Evolutionary conservation across 1,284 basidiomycete species (phyloP).

Genomic region (Pyrrhoderma lamaoense): DNA sequence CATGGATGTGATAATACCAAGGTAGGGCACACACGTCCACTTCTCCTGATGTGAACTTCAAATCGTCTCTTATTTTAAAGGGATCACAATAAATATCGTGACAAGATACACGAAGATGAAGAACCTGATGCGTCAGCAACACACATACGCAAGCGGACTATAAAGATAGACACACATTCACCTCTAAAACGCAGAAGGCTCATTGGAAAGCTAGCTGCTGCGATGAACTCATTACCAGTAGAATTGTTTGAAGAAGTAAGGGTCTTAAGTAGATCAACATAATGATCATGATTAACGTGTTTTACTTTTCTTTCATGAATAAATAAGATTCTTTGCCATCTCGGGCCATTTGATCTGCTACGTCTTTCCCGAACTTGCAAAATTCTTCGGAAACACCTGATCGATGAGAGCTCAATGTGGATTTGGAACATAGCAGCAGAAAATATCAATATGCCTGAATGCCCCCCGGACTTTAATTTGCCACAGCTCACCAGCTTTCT

Average conservation of each 20-base stretch:
- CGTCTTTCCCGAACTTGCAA: slow-evolving; percentile 1
- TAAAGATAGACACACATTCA: too few species aligned
- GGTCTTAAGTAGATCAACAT: neutral
- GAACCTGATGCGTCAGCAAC: too few species aligned
- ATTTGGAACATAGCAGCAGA: slow-evolving; percentile 3
- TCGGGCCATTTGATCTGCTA: slow-evolving; percentile 1
- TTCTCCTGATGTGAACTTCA: too few species aligned
- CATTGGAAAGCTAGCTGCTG: neutral
- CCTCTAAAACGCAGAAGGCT: neutral
- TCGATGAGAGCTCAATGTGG: neutral
- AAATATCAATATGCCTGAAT: neutral
- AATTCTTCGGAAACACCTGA: slow-evolving; percentile 1
- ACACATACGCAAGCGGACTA: too few species aligned
- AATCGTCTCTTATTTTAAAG: too few species aligned
- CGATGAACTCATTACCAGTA: slow-evolving; percentile 4
- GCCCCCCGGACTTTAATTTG: slow-evolving; percentile 3
- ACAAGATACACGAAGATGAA: too few species aligned
- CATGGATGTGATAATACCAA: too few species aligned
- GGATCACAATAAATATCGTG: too few species aligned
- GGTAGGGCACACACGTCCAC: too few species aligned
- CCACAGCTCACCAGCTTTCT: slow-evolving; percentile 6
- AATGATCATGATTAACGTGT: neutral
- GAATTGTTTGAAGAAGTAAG: slow-evolving; percentile 13
- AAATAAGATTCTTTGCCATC: slow-evolving; percentile 2
- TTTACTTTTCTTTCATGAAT: neutral